Evolutionary conservation across 2,329 filamentous ascomycete species (phyloP), one percentile per base, ranked within the genome.

Genomic region (Ceratocystis destructans): DNA sequence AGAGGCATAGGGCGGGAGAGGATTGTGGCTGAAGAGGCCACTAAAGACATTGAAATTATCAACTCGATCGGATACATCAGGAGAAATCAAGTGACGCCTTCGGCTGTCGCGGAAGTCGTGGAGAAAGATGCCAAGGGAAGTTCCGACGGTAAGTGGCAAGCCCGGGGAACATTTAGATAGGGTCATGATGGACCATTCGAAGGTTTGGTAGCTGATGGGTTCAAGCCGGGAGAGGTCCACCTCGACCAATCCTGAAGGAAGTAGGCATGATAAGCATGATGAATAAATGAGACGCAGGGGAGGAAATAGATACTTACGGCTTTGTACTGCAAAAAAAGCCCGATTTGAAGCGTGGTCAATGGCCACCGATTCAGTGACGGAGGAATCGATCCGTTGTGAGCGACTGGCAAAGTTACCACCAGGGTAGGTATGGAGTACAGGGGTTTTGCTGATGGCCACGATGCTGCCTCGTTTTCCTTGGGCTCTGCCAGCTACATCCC

Each of bases 111-210:
- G 82, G 31, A 87, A 83, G 73, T 97, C 93, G 73, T 95, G 85
- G 3, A 96, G 82, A 73, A 96, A 88, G 1, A 97, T 79, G 1
- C 89, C 90, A 68, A 86, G 79, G 63, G 87, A 88, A 1, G 90
- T 96, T 25, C 90, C 93, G 15, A 97, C 83, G 0, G 91, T 94
- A 46, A 97, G 75, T 0, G 92, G 90, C 0, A 87, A 80, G 0
- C 81, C 80, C 62, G 84, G 77, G 70, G 84, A 77, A 55, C 86
- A 81, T 62, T 87, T 80, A 0, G 92, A 96, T 20, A 97, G 77
- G 0, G 90, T 87, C 48, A 89, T 93, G 70, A 97, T 90, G 37
- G 87, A 85, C 79, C 87, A 92, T 1, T 91, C 87, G 71, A 90
- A 96, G 2, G 80, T 82, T 66, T 88, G 83, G 65, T 85, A 82